Conservation (phyloP, 306 rosid genomes). For the Begonia fuchsioides region DNA sequence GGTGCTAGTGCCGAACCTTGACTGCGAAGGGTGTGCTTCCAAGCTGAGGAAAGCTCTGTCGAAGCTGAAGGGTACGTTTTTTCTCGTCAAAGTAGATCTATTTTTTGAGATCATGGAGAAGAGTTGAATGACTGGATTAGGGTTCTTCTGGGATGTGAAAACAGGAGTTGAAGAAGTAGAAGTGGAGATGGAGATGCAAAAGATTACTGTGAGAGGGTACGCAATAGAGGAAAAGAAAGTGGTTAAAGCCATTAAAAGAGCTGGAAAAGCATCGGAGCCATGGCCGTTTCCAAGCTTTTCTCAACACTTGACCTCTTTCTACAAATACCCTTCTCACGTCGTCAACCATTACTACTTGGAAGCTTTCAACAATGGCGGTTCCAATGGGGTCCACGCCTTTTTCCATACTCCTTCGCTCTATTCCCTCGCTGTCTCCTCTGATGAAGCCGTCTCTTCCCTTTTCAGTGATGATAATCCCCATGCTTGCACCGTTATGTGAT, state of each 20-base stretch:
- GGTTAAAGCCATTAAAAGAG: constrained; percentile 56
- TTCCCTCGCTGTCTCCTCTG: constrained; percentile 67
- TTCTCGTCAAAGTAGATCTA: no score
- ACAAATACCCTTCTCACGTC: constrained; percentile 56
- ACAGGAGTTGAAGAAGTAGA: constrained; percentile 86
- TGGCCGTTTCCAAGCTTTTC: constrained; percentile 83
- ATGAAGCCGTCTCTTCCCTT: constrained; percentile 66
- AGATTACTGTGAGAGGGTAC: constrained; percentile 60
- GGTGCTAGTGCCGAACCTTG: constrained; percentile 92
- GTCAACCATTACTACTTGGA: constrained; percentile 52
- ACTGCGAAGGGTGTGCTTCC: constrained; percentile 89
- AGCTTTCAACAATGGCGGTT: constrained; percentile 30
- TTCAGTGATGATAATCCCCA: constrained; percentile 91
- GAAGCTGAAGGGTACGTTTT: constrained; percentile 65
- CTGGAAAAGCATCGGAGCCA: constrained; percentile 73
- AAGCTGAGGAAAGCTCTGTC: constrained; percentile 64
- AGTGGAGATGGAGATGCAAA: constrained; percentile 74
- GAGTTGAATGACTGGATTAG: background rate
- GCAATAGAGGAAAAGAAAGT: constrained; percentile 66
- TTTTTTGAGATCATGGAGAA: no score
- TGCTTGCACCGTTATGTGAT: constrained; percentile 76
- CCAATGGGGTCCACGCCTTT: constrained; percentile 59
- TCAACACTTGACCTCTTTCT: constrained; percentile 46
- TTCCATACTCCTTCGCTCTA: constrained; percentile 77
- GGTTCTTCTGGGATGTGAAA: background rate